A percentile compares a stretch with the other conserved stretches of the same genome.
These are phyloP conservation scores for Brassica rapa DNA, from an alignment of 345 rosid species.

Conservation along the genomic window DNA sequence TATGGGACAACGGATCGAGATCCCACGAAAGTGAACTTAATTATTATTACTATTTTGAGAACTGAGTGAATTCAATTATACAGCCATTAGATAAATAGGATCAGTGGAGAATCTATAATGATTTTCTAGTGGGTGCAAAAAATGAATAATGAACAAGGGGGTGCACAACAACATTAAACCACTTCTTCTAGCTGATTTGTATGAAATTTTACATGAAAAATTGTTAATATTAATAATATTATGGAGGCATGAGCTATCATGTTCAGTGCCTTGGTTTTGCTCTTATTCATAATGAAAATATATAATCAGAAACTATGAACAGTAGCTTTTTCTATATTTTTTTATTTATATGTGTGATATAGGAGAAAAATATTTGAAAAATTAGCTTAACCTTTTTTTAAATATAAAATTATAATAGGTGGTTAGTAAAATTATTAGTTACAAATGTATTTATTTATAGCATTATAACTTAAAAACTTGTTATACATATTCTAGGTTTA, in stretches of 20 bases:
- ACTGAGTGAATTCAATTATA: too few relatives aligned
- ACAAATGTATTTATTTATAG: background rate
- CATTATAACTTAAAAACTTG: too few relatives aligned
- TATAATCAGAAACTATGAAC: background rate
- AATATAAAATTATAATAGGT: background rate
- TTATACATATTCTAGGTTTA: background rate
- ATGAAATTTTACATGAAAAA: too few relatives aligned
- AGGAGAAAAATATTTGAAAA: background rate
- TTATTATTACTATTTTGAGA: background rate
- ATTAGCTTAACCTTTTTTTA: background rate
- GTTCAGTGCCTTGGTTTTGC: too few relatives aligned
- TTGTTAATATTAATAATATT: too few relatives aligned
- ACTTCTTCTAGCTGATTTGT: too few relatives aligned
- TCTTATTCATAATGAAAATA: background rate
- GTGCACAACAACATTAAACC: too few relatives aligned
- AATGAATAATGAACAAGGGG: too few relatives aligned
- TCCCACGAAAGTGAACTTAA: background rate
- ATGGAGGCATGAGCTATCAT: too few relatives aligned
- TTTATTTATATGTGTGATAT: background rate
- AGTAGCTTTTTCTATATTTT: background rate
- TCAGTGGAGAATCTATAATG: too few relatives aligned
- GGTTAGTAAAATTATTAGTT: background rate
- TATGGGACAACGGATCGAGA: background rate
- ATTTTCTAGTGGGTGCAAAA: too few relatives aligned
- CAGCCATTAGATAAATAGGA: background rate